Evolutionary conservation across 2,329 filamentous ascomycete species (phyloP).

Genomic region (Alternaria novae-zelandiae): DNA sequence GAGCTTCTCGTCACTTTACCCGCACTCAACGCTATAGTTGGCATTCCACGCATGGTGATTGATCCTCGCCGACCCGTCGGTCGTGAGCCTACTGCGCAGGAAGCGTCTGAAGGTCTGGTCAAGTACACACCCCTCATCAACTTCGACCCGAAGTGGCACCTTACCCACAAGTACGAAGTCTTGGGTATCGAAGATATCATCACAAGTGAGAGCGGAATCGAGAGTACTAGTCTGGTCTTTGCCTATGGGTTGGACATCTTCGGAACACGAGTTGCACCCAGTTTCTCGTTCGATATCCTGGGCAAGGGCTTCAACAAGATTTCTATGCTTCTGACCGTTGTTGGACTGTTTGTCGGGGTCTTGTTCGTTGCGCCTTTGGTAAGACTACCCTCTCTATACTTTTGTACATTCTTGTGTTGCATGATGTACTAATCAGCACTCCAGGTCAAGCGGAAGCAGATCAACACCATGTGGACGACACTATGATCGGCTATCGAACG

Average conservation of each 20-base stretch:
- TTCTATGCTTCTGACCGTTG: constrained; percentile 81
- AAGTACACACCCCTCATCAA: constrained; percentile 79
- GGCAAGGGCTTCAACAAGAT: constrained; percentile 94
- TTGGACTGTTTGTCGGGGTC: constrained; percentile 79
- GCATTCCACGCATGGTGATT: constrained; percentile 77
- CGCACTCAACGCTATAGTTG: constrained; percentile 74
- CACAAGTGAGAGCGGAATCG: constrained; percentile 77
- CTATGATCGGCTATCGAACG: constrained; percentile 31
- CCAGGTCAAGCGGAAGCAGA: constrained; percentile 67
- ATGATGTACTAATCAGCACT: constrained; percentile 14
- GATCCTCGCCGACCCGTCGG: constrained; percentile 87
- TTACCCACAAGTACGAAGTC: constrained; percentile 84
- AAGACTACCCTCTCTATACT: constrained; percentile 28
- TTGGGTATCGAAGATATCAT: constrained; percentile 76
- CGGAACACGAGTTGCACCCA: constrained; percentile 84
- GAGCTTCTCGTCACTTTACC: constrained; percentile 82
- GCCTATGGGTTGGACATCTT: constrained; percentile 90
- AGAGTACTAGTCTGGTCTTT: constrained; percentile 90
- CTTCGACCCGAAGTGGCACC: constrained; percentile 78
- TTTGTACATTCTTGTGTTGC: background rate
- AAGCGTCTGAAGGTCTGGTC: constrained; percentile 82
- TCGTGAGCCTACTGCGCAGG: constrained; percentile 78
- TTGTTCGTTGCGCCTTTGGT: constrained; percentile 84
- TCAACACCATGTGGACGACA: constrained; percentile 67
- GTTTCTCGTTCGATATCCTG: constrained; percentile 87